Base-by-base conservation (phyloP, 768 basidiomycete species). In the Terana coerulea region DNA sequence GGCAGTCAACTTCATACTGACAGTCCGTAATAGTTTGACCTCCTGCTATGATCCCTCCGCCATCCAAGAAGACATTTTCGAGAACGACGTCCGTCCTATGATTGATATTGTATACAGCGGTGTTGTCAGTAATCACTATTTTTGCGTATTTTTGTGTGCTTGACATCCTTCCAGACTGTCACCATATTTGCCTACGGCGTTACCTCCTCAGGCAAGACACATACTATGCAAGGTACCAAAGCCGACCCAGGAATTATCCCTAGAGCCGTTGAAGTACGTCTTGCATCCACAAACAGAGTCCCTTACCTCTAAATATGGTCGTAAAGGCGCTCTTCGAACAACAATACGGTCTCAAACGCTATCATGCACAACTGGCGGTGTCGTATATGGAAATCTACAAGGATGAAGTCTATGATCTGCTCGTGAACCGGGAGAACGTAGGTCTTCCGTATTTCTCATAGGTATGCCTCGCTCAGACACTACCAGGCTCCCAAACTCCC, bases 311-410 rank as follows among this genome's bases (percentile, higher is more conserved):
- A 14, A 24, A n/a, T n/a, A n/a, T n/a, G n/a, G n/a, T 39, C 33
- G 47, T 19, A 11, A 37, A 54, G 60, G 55, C 55, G 11, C 49
- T 58, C 24, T 59, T 55, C 25, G 30, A 54, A 15, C 19, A 42
- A 19, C 53, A 54, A 34, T 49, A 29, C 9, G 47, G 53, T 28
- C 42, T 54, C 11, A 21, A 44, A 26, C 53, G 53, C 40, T 71
- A 75, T 36, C 65, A 73, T 31, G 73, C 82, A 4, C 72, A 75
- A 1, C 68, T 84, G 21, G 61, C 74, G 5, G 72, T 88, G 12
- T 87, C 87, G 1, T 93, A 93, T 55, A 88, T 91, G 81, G 91
- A 95, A 65, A 91, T 95, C 47, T 91, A 93, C 69, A 90, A 89
- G 62, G 91, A 95, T 61, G 92, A 95, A 55, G 86, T 88, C 3